Evolutionary conservation across 169 alveolate species (phyloP).

Genomic region (Plasmodium knowlesi): DNA sequence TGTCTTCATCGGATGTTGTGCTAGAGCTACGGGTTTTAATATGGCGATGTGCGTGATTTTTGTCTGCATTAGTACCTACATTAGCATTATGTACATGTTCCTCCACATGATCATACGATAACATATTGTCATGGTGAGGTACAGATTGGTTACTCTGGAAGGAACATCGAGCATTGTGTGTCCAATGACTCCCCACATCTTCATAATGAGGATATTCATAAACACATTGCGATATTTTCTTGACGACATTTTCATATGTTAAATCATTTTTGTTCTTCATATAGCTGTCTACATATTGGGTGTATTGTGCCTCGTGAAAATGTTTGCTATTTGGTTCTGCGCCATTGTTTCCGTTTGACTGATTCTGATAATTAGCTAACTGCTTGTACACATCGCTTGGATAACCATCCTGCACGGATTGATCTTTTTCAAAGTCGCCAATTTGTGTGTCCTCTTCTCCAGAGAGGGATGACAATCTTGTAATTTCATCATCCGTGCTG

Average conservation of each 20-base stretch:
- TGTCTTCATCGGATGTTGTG: slow-evolving; percentile 50
- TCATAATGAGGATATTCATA: slow-evolving; percentile 70
- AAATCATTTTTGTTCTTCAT: slow-evolving; percentile 61
- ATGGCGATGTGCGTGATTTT: not conserved
- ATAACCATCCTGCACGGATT: not conserved
- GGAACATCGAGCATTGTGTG: not conserved
- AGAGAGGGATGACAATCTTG: slow-evolving; percentile 6
- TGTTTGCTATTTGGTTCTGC: not conserved
- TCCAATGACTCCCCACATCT: slow-evolving; percentile 7
- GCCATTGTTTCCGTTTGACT: not conserved
- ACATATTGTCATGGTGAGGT: not conserved
- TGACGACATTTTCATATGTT: slow-evolving; percentile 71
- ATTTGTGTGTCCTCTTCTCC: slow-evolving; percentile 12
- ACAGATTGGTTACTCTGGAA: not conserved
- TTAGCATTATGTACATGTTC: not conserved
- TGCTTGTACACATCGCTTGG: not conserved
- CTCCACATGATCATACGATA: not conserved
- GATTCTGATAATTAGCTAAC: not conserved
- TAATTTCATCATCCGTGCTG: not conserved
- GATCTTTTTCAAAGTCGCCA: not conserved
- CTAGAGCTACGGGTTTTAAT: not conserved
- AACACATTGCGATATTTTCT: slow-evolving; percentile 48
- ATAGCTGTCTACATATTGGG: slow-evolving; percentile 29
- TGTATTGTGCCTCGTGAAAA: slow-evolving; percentile 47
- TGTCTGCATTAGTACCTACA: not conserved